These are phyloP conservation scores for Lasiosphaeria miniovina DNA, from an alignment of 495 filamentous ascomycete species.

Conservation along the genomic window DNA sequence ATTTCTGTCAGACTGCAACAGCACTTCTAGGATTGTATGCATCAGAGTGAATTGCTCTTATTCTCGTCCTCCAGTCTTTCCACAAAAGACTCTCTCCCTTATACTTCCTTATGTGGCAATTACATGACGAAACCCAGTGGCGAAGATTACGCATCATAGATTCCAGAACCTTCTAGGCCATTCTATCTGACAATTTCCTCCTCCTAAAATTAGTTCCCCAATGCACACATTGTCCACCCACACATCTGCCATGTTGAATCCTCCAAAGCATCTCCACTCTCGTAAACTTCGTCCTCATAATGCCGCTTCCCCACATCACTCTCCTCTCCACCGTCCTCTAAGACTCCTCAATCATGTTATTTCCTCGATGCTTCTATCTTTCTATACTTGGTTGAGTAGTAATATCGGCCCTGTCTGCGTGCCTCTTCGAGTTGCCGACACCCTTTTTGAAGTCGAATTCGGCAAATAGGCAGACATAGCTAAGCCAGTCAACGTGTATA, in stretches of 20 bases:
- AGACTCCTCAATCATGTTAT: conserved; percentile 44
- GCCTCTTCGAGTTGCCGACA: conserved; percentile 49
- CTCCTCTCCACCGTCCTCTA: conserved; percentile 55
- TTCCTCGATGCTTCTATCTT: conserved; percentile 99
- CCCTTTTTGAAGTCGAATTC: conserved; percentile 97
- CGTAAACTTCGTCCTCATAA: conserved; percentile 59
- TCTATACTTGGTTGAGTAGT: conserved; percentile 89
- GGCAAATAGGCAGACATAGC: conserved; percentile 93
- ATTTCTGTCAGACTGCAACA: too few species aligned
- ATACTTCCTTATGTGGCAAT: too few species aligned
- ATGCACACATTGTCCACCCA: too few species aligned
- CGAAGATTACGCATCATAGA: too few species aligned
- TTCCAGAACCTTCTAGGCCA: too few species aligned
- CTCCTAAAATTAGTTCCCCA: too few species aligned
- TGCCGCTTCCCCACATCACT: conserved; percentile 71
- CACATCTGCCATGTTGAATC: conserved; percentile 59
- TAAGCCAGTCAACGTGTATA: conserved; percentile 95
- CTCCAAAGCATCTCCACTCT: conserved; percentile 41
- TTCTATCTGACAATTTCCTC: too few species aligned
- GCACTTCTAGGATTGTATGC: too few species aligned
- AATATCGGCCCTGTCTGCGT: conserved; percentile 56
- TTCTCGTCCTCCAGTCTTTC: too few species aligned
- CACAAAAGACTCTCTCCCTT: too few species aligned
- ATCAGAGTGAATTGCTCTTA: too few species aligned
- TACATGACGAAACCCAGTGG: too few species aligned